Conservation (phyloP, 805 yeast species). For the Candida coquimbonensis region DNA sequence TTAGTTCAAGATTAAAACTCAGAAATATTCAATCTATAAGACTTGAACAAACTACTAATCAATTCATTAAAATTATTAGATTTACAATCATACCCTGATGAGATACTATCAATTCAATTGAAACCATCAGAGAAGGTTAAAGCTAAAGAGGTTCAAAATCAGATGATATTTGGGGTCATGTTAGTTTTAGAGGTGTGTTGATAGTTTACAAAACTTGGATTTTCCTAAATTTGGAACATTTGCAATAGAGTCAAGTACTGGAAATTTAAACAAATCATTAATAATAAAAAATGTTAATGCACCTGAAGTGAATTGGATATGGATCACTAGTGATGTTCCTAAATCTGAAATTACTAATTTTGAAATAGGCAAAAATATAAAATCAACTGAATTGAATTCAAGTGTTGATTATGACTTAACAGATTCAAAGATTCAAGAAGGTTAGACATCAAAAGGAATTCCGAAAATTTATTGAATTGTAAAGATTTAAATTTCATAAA, state of each 20-base stretch:
- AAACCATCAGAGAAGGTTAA: not conserved
- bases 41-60: not conserved
- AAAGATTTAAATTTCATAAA: not conserved
- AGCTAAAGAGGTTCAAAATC: not conserved
- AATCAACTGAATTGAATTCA: not conserved
- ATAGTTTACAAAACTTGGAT: not conserved
- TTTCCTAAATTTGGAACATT: not conserved
- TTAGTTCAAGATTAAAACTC: too few species aligned
- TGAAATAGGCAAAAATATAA: not conserved
- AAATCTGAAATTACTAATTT: not conserved
- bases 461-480: not conserved
- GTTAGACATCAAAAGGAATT: not conserved
- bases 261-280: not conserved
- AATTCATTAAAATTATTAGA: not conserved
- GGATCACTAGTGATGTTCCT: not conserved
- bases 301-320: not conserved
- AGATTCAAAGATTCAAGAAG: not conserved
- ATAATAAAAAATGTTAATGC: not conserved
- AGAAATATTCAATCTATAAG: too few species aligned
- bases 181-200: not conserved
- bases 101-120: not conserved
- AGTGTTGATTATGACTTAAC: not conserved
- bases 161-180: not conserved
- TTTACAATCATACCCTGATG: not conserved
- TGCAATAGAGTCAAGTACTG: not conserved